Conservation (phyloP, 1,139 yeast species). For the Scheffersomyces lignicola region DNA sequence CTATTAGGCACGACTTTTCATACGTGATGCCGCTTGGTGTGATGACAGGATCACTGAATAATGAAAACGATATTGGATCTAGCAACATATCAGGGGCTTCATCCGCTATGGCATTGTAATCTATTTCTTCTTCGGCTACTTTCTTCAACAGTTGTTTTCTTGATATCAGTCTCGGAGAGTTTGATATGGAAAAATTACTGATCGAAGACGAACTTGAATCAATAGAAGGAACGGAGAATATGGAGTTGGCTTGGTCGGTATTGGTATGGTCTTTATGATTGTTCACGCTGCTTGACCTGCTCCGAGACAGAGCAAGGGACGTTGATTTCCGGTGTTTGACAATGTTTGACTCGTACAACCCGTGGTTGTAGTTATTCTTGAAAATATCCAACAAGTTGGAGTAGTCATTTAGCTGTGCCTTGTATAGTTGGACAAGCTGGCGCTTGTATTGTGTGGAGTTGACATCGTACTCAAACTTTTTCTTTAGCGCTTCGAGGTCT, state of each 20-base stretch:
- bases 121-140: conserved; percentile 3
- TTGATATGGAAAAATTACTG: conserved; percentile 2
- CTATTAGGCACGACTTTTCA: conserved; percentile 29
- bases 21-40: conserved; percentile 51
- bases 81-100: conserved; percentile 45
- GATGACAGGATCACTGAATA: conserved; percentile 50
- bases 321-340: conserved; percentile 3
- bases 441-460: conserved; percentile 14
- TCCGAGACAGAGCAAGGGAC: background rate
- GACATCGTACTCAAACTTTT: conserved; percentile 10
- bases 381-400: conserved; percentile 20
- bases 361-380: conserved; percentile 20
- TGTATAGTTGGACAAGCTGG: conserved; percentile 17
- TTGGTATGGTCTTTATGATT: background rate
- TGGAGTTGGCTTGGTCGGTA: conserved; percentile 3
- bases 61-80: conserved; percentile 49
- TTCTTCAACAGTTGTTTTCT: conserved; percentile 1
- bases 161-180: background rate
- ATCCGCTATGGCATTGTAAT: conserved; percentile 9
- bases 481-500: conserved; percentile 15
- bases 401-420: conserved; percentile 19
- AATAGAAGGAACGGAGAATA: background rate
- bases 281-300: conserved; percentile 2
- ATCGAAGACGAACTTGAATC: conserved; percentile 1
- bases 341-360: conserved; percentile 11